These are phyloP conservation scores for Daldinia grandis DNA, from an alignment of 495 filamentous ascomycete species.

Conservation along the genomic window DNA sequence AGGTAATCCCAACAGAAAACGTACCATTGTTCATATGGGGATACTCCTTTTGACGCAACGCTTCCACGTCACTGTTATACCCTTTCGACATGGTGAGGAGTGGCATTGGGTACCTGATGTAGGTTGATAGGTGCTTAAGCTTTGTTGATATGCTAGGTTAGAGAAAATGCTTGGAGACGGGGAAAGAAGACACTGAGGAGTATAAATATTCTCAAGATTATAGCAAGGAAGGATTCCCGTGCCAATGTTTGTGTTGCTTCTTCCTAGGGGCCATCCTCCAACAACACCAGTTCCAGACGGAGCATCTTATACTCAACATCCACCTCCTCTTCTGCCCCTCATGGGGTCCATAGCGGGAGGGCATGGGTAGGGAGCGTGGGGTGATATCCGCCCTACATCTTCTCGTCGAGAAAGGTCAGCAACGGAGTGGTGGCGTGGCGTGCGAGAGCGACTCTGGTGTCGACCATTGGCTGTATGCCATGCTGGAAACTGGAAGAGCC, in stretches of 20 bases:
- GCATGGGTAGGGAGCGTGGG: constrained; percentile 38
- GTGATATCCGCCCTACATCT: constrained; percentile 45
- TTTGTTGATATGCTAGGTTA: neutral
- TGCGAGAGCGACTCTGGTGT: constrained; percentile 33
- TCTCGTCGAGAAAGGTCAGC: constrained; percentile 38
- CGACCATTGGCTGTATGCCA: constrained; percentile 39
- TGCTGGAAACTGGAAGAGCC: constrained; percentile 32
- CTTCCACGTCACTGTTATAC: constrained; percentile 52
- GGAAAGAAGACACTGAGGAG: neutral
- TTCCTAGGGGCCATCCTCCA: constrained; percentile 4
- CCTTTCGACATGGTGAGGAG: constrained; percentile 37
- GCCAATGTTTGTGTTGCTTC: constrained; percentile 3
- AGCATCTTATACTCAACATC: constrained; percentile 37
- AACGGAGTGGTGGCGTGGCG: constrained; percentile 39
- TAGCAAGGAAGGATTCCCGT: constrained; percentile 11
- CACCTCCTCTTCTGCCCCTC: constrained; percentile 26
- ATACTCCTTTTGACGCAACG: constrained; percentile 55
- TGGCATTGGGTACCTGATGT: constrained; percentile 26
- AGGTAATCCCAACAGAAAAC: neutral
- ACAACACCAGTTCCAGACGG: constrained; percentile 19
- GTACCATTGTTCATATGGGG: constrained; percentile 58
- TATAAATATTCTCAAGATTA: neutral
- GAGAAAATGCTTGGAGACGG: constrained; percentile 5
- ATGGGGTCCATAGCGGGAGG: constrained; percentile 26
- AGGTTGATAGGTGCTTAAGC: constrained; percentile 1